Evolutionary conservation across 345 rosid genomes (phyloP), one percentile per base, ranked within the genome.

Genomic region (Xanthoceras sorbifolium): DNA sequence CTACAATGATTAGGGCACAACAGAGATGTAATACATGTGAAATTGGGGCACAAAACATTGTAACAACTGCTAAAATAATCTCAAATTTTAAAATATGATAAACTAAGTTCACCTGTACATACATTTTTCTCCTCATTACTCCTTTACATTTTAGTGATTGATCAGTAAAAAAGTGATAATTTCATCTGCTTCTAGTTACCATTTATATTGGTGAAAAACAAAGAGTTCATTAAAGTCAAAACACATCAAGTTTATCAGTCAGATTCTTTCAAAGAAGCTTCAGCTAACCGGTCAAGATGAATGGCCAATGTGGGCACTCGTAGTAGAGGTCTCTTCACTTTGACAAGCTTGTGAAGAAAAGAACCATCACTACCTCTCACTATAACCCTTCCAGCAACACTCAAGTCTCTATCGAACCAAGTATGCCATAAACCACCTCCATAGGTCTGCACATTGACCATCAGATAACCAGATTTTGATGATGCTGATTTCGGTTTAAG

Each of bases 341-440:
- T 93, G 77, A 90, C 93, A 77, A 95, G 97, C 88, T 84, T 89
- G 75, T 93, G 98, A 68, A 85, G 63, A 79, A 88, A 92, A 11
- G 91, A 90, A 57, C 93, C 97, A 79, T 90, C 81, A 12, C 87
- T 74, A 65, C 84, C 87, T 82, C 89, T 92, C 75, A 95, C 81
- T 76, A 95, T 88, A 55, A 86, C 96, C 83, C 98, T 87, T 69
- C 99, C 99, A 1, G 99, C 99, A 83, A 93, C 96, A 83, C 92
- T 95, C 85, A 95, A 84, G 78, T 95, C 99, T 79, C 99, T 87
- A 80, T 93, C 98, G 75, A 95, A 95, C 99, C 99, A 95, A 9
- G 99, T 95, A 59, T 95, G 97, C 99, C 99, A 95, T 77, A 95
- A 84, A 79, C 98, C 99, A 83, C 92, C 90, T 28, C 99, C 99